phyloP scores from a whole-genome alignment of 139 green algal genomes.

The Picochlorum sp. region DNA sequence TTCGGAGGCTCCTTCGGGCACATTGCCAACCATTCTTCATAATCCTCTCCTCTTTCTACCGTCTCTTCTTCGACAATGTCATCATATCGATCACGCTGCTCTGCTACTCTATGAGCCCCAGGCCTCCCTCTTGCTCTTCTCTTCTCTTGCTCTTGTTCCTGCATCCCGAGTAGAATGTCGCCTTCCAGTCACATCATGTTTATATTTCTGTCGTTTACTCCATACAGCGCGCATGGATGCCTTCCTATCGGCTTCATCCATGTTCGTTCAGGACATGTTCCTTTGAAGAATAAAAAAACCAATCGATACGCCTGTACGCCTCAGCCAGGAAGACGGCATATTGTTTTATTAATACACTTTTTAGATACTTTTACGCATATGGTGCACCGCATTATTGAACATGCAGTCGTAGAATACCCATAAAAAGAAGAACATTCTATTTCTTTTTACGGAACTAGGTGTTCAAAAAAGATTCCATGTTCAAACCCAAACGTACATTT shows the following conservation, averaged over 20 bases:
- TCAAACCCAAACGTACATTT: too few species aligned
- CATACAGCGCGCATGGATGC: not conserved
- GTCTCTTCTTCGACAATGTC: not conserved
- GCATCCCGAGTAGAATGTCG: not conserved
- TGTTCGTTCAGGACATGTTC: not conserved
- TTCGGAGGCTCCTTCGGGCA: not conserved
- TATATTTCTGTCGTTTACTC: not conserved
- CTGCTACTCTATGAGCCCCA: not conserved
- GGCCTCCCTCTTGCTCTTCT: not conserved
- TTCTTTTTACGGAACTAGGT: too few species aligned
- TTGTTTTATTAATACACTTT: too few species aligned
- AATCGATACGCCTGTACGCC: too few species aligned
- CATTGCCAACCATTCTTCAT: constrained; percentile 4
- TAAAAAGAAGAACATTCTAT: too few species aligned
- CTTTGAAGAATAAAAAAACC: too few species aligned
- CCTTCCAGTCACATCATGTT: constrained; percentile 25
- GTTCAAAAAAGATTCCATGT: too few species aligned
- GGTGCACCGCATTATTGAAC: too few species aligned
- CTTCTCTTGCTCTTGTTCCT: not conserved
- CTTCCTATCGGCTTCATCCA: not conserved
- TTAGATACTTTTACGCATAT: too few species aligned
- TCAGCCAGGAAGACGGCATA: too few species aligned
- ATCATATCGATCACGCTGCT: not conserved
- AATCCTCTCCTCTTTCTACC: not conserved
- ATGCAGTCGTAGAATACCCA: too few species aligned